Conservation (phyloP, 1,284 basidiomycete species). For the Puccinia hordei region DNA sequence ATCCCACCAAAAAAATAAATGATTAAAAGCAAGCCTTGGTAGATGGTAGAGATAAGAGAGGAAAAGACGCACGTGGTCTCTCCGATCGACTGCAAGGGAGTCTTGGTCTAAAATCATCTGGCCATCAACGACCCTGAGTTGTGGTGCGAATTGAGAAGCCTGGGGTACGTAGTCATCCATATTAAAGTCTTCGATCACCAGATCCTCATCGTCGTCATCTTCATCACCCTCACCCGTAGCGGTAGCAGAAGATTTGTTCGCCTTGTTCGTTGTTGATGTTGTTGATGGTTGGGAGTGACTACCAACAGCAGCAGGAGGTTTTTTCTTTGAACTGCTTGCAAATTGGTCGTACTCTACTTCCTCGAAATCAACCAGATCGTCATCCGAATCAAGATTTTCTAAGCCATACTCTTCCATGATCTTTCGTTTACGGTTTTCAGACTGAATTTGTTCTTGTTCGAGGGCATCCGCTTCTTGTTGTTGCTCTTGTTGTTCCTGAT, state of each 20-base stretch:
- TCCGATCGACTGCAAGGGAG: constrained; percentile 72
- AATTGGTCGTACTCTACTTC: constrained; percentile 58
- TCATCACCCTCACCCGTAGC: not conserved
- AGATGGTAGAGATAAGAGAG: not conserved
- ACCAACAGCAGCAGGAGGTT: not conserved
- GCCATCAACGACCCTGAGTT: constrained; percentile 77
- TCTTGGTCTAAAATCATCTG: constrained; percentile 78
- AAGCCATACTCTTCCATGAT: constrained; percentile 30
- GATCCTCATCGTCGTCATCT: not conserved
- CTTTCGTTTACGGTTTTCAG: not conserved
- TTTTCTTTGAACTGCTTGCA: not conserved
- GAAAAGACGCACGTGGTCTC: constrained; percentile 33
- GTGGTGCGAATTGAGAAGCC: constrained; percentile 71
- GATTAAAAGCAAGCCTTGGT: constrained; percentile 55
- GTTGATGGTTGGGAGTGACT: not conserved
- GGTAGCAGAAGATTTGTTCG: not conserved
- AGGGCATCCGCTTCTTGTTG: not conserved
- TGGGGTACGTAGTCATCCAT: constrained; percentile 26
- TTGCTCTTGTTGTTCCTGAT: too few relatives aligned
- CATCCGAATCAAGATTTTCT: constrained; percentile 57
- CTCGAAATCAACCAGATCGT: constrained; percentile 68
- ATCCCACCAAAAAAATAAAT: not conserved
- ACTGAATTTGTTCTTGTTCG: not conserved
- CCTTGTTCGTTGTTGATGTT: not conserved
- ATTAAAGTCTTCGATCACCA: constrained; percentile 29